Evolutionary conservation across 257 asterid species (phyloP), one percentile per base, ranked within the genome.

Genomic region (Galeopsis tetrahit): DNA sequence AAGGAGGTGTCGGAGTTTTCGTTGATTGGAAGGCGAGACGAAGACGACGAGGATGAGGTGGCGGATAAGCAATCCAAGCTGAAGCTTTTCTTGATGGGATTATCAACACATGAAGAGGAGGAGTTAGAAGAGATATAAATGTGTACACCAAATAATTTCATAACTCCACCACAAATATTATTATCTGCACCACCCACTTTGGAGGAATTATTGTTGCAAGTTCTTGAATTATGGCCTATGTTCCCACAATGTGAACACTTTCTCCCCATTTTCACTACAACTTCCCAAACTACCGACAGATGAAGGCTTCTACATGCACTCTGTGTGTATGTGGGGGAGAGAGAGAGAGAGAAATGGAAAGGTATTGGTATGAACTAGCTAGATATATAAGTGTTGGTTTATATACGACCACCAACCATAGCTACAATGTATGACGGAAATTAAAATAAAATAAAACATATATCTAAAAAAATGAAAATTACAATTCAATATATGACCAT

Each of bases 171-270:
- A 35, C 49, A 21, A 42, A 4, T 11, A 28, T 0, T 62, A 56
- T 69, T 17, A 28, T 56, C 28, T 21, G 28, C 31, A 13, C 7
- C 8, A 11, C 28, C 56, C 56, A 49, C 79, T 73, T 48, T 75
- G 31, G 74, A 48, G 44, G 68, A 21, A 21, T 21, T 21, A 21
- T 21, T 17, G 79, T 61, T 84, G 81, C 98, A 92, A 52, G 98
- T 88, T 81, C 95, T 92, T 75, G 97, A 85, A 81, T 92, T 92
- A 80, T 92, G 98, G 51, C 98, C 98, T 35, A 82, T 81, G 81
- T 83, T 87, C 46, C 97, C 96, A 77, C 98, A 92, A 73, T 87
- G 91, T 59, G 97, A 88, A 83, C 98, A 90, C 81, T 92, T 92
- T 36, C 98, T 90, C 10, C 85, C 95, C 98, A 88, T 92, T 82